Base-by-base conservation (phyloP, 768 basidiomycete species). In the Fistulinella prunicolor region DNA sequence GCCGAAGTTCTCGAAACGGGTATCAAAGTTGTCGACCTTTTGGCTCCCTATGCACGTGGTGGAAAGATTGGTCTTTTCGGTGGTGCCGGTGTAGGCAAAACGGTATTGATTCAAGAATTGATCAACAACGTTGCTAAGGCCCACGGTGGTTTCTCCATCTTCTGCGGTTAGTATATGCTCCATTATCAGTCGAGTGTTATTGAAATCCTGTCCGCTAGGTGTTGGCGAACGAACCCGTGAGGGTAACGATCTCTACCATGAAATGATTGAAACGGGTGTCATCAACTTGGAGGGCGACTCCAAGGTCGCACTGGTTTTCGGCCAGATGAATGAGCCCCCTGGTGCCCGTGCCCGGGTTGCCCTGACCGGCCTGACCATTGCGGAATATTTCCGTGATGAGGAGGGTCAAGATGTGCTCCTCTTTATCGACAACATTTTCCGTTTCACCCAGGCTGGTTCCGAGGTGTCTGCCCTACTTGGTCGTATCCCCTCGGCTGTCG, bases 381-480 rank as follows among this genome's bases (percentile, higher is more conserved):
- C 96, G 57, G 96, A 99, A 76, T 99, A 98, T 79, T 99, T 99
- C 96, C 94, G 96, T 85, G 96, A 99, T 64, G 95, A 98, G 78
- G 95, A 99, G 77, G 96, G 96, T 56, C 96, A 99, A 74, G 96
- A 99, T 72, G 96, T 99, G 80, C 82, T 99, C 69, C 86, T 99
- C 68, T 99, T 99, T 83, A 99, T 99, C 70, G 96, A 99, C 89
- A 99, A 99, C 85, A 99, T 99, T 76, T 99, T 99, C 96, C 94
- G 96, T 69, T 99, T 99, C 90, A 99, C 96, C 61, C 96, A 98
- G 73, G 96, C 96, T 66, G 96, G 96, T 86, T 99, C 96, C 56
- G 96, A 98, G 71, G 96, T 98, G 80, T 99, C 96, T 76, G 96
- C 96, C 56, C 74, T 99, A 63, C 89, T 98, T 59, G 96, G 96